Evolutionary conservation across 768 basidiomycete genomes (phyloP).

Genomic region (Chalciporus piperatus): DNA sequence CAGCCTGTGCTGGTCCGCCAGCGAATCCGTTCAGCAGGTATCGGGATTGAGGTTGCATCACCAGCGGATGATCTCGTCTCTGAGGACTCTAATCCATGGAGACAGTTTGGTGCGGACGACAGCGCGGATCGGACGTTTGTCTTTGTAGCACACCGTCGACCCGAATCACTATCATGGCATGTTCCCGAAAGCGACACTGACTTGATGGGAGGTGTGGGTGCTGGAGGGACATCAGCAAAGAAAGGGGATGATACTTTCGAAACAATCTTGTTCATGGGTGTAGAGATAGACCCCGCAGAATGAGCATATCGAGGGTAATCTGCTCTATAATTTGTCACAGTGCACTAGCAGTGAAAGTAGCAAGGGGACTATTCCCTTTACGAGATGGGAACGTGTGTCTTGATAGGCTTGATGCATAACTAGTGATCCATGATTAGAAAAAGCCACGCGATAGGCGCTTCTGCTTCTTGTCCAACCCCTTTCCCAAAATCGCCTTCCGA

Average conservation of each 20-base stretch:
- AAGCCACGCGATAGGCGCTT: too few relatives aligned
- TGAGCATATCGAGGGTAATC: too few relatives aligned
- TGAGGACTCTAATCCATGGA: constrained; percentile 28
- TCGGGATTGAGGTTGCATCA: too few relatives aligned
- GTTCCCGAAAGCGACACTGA: constrained; percentile 52
- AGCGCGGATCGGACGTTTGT: constrained; percentile 47
- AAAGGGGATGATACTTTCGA: constrained; percentile 75
- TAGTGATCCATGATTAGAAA: too few relatives aligned
- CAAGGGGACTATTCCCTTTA: too few relatives aligned
- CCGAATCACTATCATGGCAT: constrained; percentile 56
- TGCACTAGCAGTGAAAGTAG: too few relatives aligned
- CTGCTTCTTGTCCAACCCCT: too few relatives aligned
- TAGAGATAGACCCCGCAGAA: constrained; percentile 15
- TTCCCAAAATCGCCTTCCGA: too few relatives aligned
- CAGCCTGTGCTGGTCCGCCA: constrained; percentile 45
- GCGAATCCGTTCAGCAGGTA: background rate
- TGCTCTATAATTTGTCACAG: too few relatives aligned
- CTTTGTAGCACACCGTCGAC: constrained; percentile 57
- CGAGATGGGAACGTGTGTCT: too few relatives aligned
- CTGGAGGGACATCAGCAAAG: constrained; percentile 36
- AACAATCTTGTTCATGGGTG: constrained; percentile 48
- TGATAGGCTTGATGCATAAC: too few relatives aligned
- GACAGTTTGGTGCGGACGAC: constrained; percentile 42
- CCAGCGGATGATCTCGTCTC: background rate
- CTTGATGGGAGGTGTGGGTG: constrained; percentile 57